A percentile compares a stretch with the other conserved stretches of the same genome.
phyloP scores from a whole-genome alignment of 2,329 filamentous ascomycete genomes.

The Colletotrichum scovillei region DNA sequence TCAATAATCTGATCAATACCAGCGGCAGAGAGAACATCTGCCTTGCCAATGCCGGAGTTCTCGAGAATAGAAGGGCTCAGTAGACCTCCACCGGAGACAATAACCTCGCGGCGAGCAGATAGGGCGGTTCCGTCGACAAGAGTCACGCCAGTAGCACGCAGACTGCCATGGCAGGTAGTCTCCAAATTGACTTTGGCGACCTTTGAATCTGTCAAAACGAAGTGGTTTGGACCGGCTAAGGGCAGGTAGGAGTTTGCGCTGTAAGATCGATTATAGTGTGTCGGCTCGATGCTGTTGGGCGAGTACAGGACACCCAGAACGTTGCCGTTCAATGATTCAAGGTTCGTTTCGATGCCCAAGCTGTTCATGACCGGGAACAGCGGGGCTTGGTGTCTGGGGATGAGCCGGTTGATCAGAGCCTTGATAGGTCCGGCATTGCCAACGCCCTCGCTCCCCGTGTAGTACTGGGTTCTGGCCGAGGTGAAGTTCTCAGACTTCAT shows the following conservation, averaged over 20 bases:
- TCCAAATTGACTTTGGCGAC: constrained; percentile 52
- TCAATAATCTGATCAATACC: constrained; percentile 60
- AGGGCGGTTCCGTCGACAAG: constrained; percentile 40
- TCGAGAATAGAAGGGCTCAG: constrained; percentile 68
- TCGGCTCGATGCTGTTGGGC: constrained; percentile 59
- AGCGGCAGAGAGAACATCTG: constrained; percentile 56
- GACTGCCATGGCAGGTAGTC: constrained; percentile 30
- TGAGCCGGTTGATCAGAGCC: constrained; percentile 51
- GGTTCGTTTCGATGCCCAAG: constrained; percentile 52
- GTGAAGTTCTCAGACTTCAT: constrained; percentile 43
- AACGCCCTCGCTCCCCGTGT: constrained; percentile 31
- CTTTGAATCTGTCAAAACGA: constrained; percentile 47
- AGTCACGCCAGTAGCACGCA: constrained; percentile 39
- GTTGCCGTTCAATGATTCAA: constrained; percentile 60
- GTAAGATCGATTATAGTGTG: constrained; percentile 62
- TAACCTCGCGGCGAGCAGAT: constrained; percentile 45
- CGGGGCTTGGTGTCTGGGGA: constrained; percentile 53
- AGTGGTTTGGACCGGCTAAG: constrained; percentile 54
- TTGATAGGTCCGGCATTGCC: constrained; percentile 40
- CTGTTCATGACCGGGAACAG: constrained; percentile 58
- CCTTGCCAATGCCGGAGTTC: constrained; percentile 66
- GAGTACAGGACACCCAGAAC: constrained; percentile 61
- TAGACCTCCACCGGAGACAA: constrained; percentile 56
- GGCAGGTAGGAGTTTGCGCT: constrained; percentile 55
- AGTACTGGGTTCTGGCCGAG: constrained; percentile 31